Base-by-base conservation (phyloP, 805 yeast genomes). In the Cyberlindnera japonica region DNA sequence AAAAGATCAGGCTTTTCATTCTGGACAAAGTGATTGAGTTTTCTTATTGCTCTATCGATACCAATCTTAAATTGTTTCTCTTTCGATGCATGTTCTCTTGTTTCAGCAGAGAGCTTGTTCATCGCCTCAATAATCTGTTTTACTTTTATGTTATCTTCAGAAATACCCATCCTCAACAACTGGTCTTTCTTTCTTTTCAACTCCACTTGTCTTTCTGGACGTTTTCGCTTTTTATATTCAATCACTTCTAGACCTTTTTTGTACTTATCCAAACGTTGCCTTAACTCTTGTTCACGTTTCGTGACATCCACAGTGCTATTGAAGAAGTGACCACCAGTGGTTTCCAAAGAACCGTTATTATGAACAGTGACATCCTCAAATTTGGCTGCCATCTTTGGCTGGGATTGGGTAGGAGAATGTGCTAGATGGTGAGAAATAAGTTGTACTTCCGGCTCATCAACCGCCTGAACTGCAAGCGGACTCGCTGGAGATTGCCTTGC, bases 121-220 rank as follows among this genome's bases (percentile, higher is more conserved):
- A 47, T 43, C 26, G 33, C 32, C 16, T 18, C 29, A 3, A 25
- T 15, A n/a, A 47, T 36, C 18, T 30, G 27, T 16, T 25, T 6
- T 6, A 47, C 37, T 23, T 37, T 38, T 11, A 27, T 18, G 22
- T 34, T 41, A 7, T 32, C 34, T 17, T 18, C 31, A 3, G 39
- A 14, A 17, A 41, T 38, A 12, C 50, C 48, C 42, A 47, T 29
- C 15, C 36, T 25, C 16, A 47, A 13, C 18, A 47, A 25, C 19
- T 36, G 38, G 27, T 43, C 48, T 21, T 39, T 35, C 29, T 43
- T 36, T 6, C 19, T 36, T 40, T 43, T 47, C n/a, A 41, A 25
- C 22, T 39, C 37, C 11, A 41, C 28, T 15, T 19, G 38, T 15
- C 24, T 42, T 19, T 21, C 29, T 14, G 49, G 49, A 4, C 46